These are phyloP conservation scores for Corylus avellana DNA, from an alignment of 306 rosid species.

Conservation along the genomic window DNA sequence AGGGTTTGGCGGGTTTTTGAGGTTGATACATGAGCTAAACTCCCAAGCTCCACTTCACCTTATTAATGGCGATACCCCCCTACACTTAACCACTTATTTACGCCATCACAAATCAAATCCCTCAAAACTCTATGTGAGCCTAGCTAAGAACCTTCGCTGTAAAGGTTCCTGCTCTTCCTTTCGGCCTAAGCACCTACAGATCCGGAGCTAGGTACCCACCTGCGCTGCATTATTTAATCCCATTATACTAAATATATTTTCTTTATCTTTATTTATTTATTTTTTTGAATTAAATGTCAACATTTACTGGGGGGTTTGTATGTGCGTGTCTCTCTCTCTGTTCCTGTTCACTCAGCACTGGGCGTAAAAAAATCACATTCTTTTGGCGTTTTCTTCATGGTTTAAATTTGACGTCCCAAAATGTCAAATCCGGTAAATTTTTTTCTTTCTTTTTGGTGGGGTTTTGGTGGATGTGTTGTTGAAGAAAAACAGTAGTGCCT, in stretches of 20 bases:
- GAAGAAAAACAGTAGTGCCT: conserved; percentile 23
- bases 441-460: conserved; percentile 22
- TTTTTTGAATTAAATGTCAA: neutral
- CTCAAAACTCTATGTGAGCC: neutral
- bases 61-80: conserved; percentile 32
- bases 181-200: conserved; percentile 46
- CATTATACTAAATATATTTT: neutral
- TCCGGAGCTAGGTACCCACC: conserved; percentile 38
- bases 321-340: neutral
- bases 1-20: conserved; percentile 54
- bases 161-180: conserved; percentile 44
- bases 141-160: conserved; percentile 29
- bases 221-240: conserved; percentile 10
- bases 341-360: conserved; percentile 22
- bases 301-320: neutral
- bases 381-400: conserved; percentile 33
- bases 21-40: conserved; percentile 45
- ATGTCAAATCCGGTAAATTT: conserved; percentile 13
- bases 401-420: conserved; percentile 17
- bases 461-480: conserved; percentile 26
- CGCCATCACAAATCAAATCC: conserved; percentile 21
- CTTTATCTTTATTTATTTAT: neutral
- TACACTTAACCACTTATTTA: conserved; percentile 32
- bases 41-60: conserved; percentile 47
- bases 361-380: neutral